A percentile compares a stretch with the other conserved stretches of the same genome.
Evolutionary conservation across 2,329 filamentous ascomycete species (phyloP).

Genomic region (Scytalidium lignicola): DNA sequence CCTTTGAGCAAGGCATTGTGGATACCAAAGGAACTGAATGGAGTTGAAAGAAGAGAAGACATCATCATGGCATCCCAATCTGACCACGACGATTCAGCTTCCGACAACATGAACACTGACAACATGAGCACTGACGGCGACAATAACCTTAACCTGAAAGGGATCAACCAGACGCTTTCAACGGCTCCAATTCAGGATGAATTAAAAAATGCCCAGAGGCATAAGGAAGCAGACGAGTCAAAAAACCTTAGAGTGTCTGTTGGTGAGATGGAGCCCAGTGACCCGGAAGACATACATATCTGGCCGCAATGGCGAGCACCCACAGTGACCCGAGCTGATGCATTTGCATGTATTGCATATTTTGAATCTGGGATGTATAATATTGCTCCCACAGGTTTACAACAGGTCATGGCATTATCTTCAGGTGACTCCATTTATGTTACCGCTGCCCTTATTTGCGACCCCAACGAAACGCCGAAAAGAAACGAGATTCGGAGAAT

Average conservation of each 20-base stretch:
- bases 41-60: too few relatives aligned
- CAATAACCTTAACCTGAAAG: too few relatives aligned
- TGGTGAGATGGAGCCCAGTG: too few relatives aligned
- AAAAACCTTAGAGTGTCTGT: too few relatives aligned
- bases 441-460: slow-evolving; percentile 14
- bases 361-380: slow-evolving; percentile 18
- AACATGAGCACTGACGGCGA: too few relatives aligned
- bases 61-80: too few relatives aligned
- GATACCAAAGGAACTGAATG: not conserved
- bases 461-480: slow-evolving; percentile 10
- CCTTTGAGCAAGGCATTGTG: slow-evolving; percentile 1
- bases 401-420: slow-evolving; percentile 19
- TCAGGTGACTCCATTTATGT: slow-evolving; percentile 23
- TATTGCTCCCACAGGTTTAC: slow-evolving; percentile 8
- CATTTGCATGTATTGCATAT: slow-evolving; percentile 11
- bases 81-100: too few relatives aligned
- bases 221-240: not conserved
- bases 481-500: slow-evolving; percentile 13
- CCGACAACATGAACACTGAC: too few relatives aligned
- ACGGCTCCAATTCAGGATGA: too few relatives aligned
- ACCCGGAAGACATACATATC: not conserved
- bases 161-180: too few relatives aligned
- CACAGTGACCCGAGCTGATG: not conserved
- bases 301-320: not conserved
- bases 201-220: slow-evolving; percentile 1